A percentile compares a stretch with the other conserved stretches of the same genome.
These are phyloP conservation scores for Penicillium alfredii DNA, from an alignment of 495 filamentous ascomycete genomes.

Conservation along the genomic window DNA sequence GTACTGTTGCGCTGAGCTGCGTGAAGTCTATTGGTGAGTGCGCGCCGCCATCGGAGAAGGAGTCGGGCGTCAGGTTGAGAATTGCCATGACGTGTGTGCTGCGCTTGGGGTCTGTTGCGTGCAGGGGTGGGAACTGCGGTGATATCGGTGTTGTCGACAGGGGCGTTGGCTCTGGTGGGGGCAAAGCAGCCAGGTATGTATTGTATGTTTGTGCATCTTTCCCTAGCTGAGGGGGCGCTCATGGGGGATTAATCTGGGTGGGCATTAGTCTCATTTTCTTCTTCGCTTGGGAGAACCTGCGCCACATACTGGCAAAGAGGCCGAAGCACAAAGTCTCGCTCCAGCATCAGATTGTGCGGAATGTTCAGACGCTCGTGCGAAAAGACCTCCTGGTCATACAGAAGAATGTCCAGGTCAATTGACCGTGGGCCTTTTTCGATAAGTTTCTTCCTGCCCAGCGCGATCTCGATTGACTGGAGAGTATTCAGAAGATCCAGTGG, in stretches of 20 bases:
- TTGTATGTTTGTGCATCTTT: constrained; percentile 33
- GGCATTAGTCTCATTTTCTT: no score
- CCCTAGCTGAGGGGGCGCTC: constrained; percentile 41
- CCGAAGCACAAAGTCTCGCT: constrained; percentile 88
- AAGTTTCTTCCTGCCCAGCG: constrained; percentile 70
- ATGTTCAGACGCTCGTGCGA: constrained; percentile 67
- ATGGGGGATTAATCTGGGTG: constrained; percentile 62
- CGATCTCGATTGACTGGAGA: constrained; percentile 76
- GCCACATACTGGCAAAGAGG: constrained; percentile 84
- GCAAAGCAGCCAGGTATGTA: constrained; percentile 58
- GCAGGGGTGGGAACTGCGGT: constrained; percentile 50
- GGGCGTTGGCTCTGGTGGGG: constrained; percentile 43
- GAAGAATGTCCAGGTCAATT: constrained; percentile 89
- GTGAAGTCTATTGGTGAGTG: constrained; percentile 40
- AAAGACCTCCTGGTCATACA: constrained; percentile 68
- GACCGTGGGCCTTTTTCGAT: constrained; percentile 91
- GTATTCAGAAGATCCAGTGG: constrained; percentile 71
- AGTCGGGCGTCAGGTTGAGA: constrained; percentile 92
- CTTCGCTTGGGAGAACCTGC: no score
- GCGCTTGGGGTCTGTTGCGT: constrained; percentile 56
- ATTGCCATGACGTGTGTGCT: constrained; percentile 86
- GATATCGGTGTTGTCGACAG: constrained; percentile 69
- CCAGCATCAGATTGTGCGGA: constrained; percentile 79
- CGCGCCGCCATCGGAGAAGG: constrained; percentile 86
- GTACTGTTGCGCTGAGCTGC: constrained; percentile 46